Percentiles rank a stretch among this genome's conserved stretches.
These are phyloP conservation scores for Arachis hypogaea DNA, from an alignment of 306 rosid species.

Conservation along the genomic window DNA sequence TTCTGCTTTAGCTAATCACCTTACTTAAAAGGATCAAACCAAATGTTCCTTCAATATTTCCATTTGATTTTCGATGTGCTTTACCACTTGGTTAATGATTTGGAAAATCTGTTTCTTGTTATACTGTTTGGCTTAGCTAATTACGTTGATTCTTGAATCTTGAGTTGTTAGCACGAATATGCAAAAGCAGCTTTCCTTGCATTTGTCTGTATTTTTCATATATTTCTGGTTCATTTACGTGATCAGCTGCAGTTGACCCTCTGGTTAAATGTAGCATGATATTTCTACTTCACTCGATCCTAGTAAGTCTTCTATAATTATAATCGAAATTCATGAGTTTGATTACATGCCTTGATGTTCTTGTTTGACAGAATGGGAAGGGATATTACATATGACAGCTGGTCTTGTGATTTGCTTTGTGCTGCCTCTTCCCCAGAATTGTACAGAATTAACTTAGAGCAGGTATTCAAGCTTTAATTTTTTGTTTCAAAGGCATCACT, in stretches of 20 bases:
- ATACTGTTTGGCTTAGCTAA: neutral
- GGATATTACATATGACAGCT: slow-evolving; percentile 73
- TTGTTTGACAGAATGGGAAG: slow-evolving; percentile 85
- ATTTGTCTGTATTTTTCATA: slow-evolving; percentile 7
- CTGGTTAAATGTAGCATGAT: slow-evolving; percentile 11
- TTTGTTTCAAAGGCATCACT: neutral
- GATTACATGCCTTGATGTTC: slow-evolving; percentile 30
- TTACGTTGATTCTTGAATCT: neutral
- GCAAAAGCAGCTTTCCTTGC: neutral
- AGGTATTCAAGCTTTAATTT: slow-evolving; percentile 55
- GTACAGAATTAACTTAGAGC: slow-evolving; percentile 88
- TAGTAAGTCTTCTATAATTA: neutral
- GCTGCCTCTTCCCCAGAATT: slow-evolving; percentile 95
- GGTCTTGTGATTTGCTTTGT: slow-evolving; percentile 98
- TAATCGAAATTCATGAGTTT: slow-evolving; percentile 5
- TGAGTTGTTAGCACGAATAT: neutral
- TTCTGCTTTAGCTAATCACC: slow-evolving; percentile 12
- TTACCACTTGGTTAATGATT: neutral
- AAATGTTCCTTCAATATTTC: slow-evolving; percentile 1
- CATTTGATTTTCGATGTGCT: slow-evolving; percentile 1
- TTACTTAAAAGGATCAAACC: neutral
- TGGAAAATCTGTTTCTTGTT: neutral
- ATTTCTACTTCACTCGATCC: slow-evolving; percentile 5
- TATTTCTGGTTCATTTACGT: slow-evolving; percentile 12
- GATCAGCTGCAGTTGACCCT: slow-evolving; percentile 23